These are phyloP conservation scores for Whalleya microplaca DNA, from an alignment of 2,329 filamentous ascomycete species.

Conservation along the genomic window DNA sequence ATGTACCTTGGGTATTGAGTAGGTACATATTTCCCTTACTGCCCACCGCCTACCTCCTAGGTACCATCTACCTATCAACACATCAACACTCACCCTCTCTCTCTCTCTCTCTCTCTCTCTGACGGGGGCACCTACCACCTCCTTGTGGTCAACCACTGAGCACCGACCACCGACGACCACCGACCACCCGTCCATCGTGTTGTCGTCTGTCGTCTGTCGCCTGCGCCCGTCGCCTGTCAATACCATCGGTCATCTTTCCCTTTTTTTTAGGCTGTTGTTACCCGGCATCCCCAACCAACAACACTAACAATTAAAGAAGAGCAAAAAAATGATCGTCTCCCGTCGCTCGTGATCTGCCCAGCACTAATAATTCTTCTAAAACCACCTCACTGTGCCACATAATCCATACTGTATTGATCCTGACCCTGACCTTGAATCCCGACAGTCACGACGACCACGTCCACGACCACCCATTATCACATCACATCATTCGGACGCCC, in stretches of 20 bases:
- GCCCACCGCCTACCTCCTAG: background rate
- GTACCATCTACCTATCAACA: too few species aligned
- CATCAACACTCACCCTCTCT: too few species aligned
- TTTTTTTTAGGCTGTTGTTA: constrained; percentile 21
- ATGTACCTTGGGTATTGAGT: too few species aligned
- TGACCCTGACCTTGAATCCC: constrained; percentile 17
- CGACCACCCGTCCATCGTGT: background rate
- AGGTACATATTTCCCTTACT: too few species aligned
- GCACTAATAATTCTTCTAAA: constrained; percentile 17
- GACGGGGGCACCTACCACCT: too few species aligned
- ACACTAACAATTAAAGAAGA: constrained; percentile 8
- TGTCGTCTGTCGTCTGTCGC: background rate
- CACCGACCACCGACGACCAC: background rate
- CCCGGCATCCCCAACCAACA: constrained; percentile 15
- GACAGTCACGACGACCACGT: constrained; percentile 1
- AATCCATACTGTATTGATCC: constrained; percentile 3
- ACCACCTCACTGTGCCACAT: background rate
- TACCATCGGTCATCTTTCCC: background rate
- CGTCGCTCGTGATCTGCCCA: constrained; percentile 14
- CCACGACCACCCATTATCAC: constrained; percentile 14
- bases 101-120: too few species aligned
- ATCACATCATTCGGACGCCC: constrained; percentile 26
- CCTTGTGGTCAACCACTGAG: background rate
- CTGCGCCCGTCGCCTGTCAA: background rate
- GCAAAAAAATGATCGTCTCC: constrained; percentile 12